Evolutionary conservation across 805 yeast genomes (phyloP), one percentile per base, ranked within the genome.

Genomic region (Blastobotrys parvus): DNA sequence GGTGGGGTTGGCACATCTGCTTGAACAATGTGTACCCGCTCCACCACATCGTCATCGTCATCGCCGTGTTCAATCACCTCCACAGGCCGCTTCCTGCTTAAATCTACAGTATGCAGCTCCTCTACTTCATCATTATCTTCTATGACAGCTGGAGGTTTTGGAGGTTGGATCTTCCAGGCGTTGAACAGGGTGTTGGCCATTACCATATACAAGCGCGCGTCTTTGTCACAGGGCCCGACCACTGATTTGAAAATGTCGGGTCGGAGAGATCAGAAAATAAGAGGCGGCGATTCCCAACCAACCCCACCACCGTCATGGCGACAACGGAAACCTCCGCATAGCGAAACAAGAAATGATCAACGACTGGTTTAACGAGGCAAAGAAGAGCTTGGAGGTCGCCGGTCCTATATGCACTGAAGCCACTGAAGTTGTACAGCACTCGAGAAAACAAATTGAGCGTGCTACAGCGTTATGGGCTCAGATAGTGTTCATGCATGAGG

Each of bases 361-460:
- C 16, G 49, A 48, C 18, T 71, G 76, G 73, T 60, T 66, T 5
- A 49, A 53, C 11, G 75, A 71, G 52, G 78, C 83, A 0, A 68
- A 71, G 36, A 60, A 57, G 43, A 69, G 72, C 18, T 64, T 78
- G 29, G 57, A 67, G 1, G 63, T 66, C 11, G 82, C 80, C 0
- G 77, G 72, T 43, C 61, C 64, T 6, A 53, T 73, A 3, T 77
- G 84, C 41, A 65, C 67, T n/a, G 67, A 65, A 27, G 79, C 82
- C 16, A 72, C 71, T 51, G 50, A 53, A 17, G 54, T 60, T 18
- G 63, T 75, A 6, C 57, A 61, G 1, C 57, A 59, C 8, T 63
- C 71, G 1, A 57, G 61, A 27, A 56, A 53, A n/a, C 56, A 64
- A 11, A 59, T 75, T 6, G 65, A 64, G 27, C 50, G 56, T 19